Percentiles rank a stretch among this genome's conserved stretches.
Evolutionary conservation across 2,329 filamentous ascomycete species (phyloP).

Genomic region (Ophiocordyceps camponoti-leonardi): DNA sequence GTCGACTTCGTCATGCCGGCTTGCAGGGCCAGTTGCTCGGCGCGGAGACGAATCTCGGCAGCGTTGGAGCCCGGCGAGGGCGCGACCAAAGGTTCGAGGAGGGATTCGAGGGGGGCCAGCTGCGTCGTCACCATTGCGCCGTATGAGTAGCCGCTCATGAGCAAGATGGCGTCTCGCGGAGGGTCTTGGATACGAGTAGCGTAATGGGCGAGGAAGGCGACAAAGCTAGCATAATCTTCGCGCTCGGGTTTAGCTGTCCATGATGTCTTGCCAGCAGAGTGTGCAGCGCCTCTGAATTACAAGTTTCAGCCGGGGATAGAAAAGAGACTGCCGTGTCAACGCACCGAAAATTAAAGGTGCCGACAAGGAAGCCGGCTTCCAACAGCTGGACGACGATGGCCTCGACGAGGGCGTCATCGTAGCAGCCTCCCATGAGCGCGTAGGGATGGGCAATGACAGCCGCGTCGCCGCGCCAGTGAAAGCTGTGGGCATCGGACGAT

Average conservation of each 20-base stretch:
- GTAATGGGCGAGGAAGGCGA: conserved; percentile 67
- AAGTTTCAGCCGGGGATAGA: background rate
- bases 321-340: conserved; percentile 1
- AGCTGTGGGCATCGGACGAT: conserved; percentile 9
- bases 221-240: conserved; percentile 66
- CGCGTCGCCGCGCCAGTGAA: conserved; percentile 29
- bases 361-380: conserved; percentile 55
- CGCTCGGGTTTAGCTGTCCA: conserved; percentile 75
- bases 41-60: conserved; percentile 53
- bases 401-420: conserved; percentile 67
- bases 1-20: conserved; percentile 8
- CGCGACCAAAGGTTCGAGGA: conserved; percentile 41
- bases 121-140: conserved; percentile 67
- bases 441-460: conserved; percentile 79
- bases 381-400: conserved; percentile 47
- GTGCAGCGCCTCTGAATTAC: conserved; percentile 49
- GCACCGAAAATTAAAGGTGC: conserved; percentile 85
- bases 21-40: conserved; percentile 43
- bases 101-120: conserved; percentile 43
- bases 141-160: conserved; percentile 79
- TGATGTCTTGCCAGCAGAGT: conserved; percentile 61
- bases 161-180: conserved; percentile 15
- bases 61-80: conserved; percentile 37
- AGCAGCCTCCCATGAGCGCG: conserved; percentile 69
- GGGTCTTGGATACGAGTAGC: conserved; percentile 33